Base-by-base conservation (phyloP, 345 rosid genomes). In the Gossypioides kirkii region DNA sequence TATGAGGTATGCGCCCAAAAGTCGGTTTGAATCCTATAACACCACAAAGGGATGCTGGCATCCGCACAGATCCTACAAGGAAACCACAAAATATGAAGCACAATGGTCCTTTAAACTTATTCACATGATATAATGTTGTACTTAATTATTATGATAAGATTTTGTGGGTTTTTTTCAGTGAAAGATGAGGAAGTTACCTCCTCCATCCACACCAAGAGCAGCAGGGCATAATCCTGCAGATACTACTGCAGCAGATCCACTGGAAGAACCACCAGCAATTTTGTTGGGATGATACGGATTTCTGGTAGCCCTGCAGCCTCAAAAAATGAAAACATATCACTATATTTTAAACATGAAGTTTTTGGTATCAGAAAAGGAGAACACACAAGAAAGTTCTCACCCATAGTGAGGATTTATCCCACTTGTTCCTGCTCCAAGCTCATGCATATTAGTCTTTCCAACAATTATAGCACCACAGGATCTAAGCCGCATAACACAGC, bases 371-470 rank as follows among this genome's bases (percentile, higher is more conserved):
- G 4, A 7, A 53, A 41, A 49, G 43, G 41, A 9, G 71, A 54
- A 14, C 38, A 47, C 43, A 66, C 38, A 20, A 36, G 52, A 10
- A 52, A 32, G 10, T 1, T 56, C 25, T 61, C 22, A 87, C 96
- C 96, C 96, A 8, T 88, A 87, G 53, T 88, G 96, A 63, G 96
- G 96, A 82, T 90, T 90, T 26, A 88, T 90, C 38, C 92, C 96
- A 63, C 89, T 90, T 0, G 91, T 88, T 74, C 96, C 92, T 23
- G 91, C 92, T 4, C 96, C 96, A 12, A 90, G 88, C 84, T 90
- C 96, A 60, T 90, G 96, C 96, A 90, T 90, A 49, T 90, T 90
- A 38, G 92, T 90, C 77, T 90, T 90, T 2, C 92, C 96, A 36
- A 90, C 79, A 47, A 90, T 77, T 14, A 90, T 61, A 18, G 92